phyloP scores from a whole-genome alignment of 1,284 basidiomycete genomes.

The Tausonia pullulans region DNA sequence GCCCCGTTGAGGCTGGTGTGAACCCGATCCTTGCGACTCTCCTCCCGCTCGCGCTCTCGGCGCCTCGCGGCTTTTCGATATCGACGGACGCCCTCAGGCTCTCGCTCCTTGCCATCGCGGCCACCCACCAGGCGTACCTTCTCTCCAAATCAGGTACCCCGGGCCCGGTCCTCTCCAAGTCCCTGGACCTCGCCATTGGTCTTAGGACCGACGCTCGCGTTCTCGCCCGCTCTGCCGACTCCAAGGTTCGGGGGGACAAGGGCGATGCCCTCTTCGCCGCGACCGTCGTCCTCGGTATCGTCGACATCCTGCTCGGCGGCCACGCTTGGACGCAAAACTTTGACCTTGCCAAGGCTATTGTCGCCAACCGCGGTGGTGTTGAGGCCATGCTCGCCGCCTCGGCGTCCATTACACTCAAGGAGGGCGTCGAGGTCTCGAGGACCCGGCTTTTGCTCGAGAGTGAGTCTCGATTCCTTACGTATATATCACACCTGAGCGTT shows the following conservation, averaged over 20 bases:
- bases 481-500: too few species aligned
- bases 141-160: conserved; percentile 4
- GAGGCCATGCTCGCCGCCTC: neutral
- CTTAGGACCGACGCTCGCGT: conserved; percentile 1
- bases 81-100: conserved; percentile 6
- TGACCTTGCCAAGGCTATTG: neutral
- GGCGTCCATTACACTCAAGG: neutral
- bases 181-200: conserved; percentile 7
- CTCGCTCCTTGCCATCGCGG: conserved; percentile 4
- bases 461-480: neutral
- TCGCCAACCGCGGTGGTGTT: conserved; percentile 1
- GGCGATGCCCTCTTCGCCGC: neutral
- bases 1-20: neutral
- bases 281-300: neutral
- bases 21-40: conserved; percentile 8
- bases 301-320: conserved; percentile 14
- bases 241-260: neutral
- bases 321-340: neutral
- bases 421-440: neutral
- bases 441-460: conserved; percentile 9
- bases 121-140: conserved; percentile 11
- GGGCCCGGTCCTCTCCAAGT: neutral
- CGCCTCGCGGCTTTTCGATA: conserved; percentile 1
- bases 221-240: neutral
- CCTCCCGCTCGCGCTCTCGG: conserved; percentile 5